phyloP scores from a whole-genome alignment of 345 rosid genomes.

The Arabidopsis arenosa region DNA sequence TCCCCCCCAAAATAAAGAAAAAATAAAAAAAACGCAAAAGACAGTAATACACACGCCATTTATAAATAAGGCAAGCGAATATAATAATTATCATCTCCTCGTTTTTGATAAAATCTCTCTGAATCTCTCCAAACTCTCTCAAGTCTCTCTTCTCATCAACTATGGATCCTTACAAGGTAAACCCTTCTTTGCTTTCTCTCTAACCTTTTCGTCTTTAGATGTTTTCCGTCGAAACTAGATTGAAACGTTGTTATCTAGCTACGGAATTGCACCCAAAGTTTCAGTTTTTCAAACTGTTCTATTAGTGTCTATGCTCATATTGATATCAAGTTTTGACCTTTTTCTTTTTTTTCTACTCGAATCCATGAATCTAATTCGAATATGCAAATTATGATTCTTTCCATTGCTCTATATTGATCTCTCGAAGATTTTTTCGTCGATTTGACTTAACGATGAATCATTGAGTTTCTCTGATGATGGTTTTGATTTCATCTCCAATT shows the following conservation, averaged over 20 bases:
- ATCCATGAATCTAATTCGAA: too few relatives aligned
- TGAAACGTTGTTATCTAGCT: not conserved
- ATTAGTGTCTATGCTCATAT: not conserved
- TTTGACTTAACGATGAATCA: too few relatives aligned
- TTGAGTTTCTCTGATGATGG: not conserved
- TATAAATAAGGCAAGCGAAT: conserved; percentile 39
- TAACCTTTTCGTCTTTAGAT: conserved; percentile 40
- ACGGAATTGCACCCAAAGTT: conserved; percentile 21
- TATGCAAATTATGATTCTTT: too few relatives aligned
- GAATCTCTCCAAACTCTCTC: conserved; percentile 19
- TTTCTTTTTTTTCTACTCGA: too few relatives aligned
- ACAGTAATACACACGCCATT: conserved; percentile 39
- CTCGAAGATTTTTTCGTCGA: too few relatives aligned
- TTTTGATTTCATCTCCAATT: not conserved
- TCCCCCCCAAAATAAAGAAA: not conserved
- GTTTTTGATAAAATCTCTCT: conserved; percentile 29
- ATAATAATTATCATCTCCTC: conserved; percentile 34
- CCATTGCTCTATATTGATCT: too few relatives aligned
- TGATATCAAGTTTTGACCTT: not conserved
- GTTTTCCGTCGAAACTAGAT: conserved; percentile 22
- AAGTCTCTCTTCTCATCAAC: conserved; percentile 25
- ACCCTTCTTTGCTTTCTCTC: not conserved
- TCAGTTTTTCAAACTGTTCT: conserved; percentile 4
- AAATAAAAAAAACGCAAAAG: conserved; percentile 19
- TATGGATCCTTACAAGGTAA: conserved; percentile 68